A percentile compares a stretch with the other conserved stretches of the same genome.
These are phyloP conservation scores for Scleromitrula shiraiana DNA, from an alignment of 2,329 filamentous ascomycete genomes.

Conservation along the genomic window DNA sequence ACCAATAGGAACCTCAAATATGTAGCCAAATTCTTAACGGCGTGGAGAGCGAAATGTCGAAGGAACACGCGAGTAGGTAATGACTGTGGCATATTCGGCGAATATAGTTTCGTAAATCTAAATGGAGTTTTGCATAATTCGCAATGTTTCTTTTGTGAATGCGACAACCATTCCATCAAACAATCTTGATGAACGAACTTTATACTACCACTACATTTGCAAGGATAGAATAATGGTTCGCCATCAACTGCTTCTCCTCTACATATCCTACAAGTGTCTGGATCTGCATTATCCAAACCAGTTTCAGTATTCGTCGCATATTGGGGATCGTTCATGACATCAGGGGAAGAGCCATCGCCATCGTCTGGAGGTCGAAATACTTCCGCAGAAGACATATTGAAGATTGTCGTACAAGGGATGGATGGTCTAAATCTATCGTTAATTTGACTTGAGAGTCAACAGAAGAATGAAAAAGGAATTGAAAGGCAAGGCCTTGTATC, in stretches of 20 bases:
- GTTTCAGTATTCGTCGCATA: slow-evolving; percentile 35
- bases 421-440: not conserved
- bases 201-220: slow-evolving; percentile 98
- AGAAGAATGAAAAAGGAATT: not conserved
- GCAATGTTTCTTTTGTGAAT: slow-evolving; percentile 99
- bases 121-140: slow-evolving; percentile 98
- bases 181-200: slow-evolving; percentile 98
- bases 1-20: slow-evolving; percentile 77
- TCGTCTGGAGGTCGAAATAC: not conserved
- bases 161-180: slow-evolving; percentile 96
- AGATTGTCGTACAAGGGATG: not conserved
- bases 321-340: slow-evolving; percentile 50
- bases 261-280: slow-evolving; percentile 94
- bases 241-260: slow-evolving; percentile 74
- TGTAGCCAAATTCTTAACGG: slow-evolving; percentile 61
- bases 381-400: not conserved
- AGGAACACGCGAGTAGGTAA: slow-evolving; percentile 77
- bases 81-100: slow-evolving; percentile 81
- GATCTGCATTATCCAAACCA: slow-evolving; percentile 27
- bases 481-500: not conserved
- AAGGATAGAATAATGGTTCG: slow-evolving; percentile 92
- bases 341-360: slow-evolving; percentile 29
- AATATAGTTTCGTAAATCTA: slow-evolving; percentile 95
- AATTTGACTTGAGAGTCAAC: not conserved
- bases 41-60: slow-evolving; percentile 67